phyloP scores from a whole-genome alignment of 257 asterid genomes.

The Scutellaria galericulata region DNA sequence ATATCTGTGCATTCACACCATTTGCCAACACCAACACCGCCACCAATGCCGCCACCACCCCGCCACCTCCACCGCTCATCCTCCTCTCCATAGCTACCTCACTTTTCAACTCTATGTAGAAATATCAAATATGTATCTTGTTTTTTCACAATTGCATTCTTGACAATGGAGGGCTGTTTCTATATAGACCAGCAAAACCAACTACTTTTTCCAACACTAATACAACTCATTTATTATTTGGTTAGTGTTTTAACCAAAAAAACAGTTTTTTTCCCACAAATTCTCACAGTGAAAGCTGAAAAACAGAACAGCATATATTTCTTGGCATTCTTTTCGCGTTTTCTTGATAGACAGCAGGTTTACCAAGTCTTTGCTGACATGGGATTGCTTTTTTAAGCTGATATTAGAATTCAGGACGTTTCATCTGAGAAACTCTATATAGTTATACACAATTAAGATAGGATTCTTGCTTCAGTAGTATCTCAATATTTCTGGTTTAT shows the following conservation, averaged over 20 bases:
- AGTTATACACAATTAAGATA: not conserved
- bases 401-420: not conserved
- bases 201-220: conserved; percentile 41
- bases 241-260: conserved; percentile 3
- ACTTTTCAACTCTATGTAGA: not conserved
- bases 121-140: not conserved
- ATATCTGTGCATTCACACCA: conserved; percentile 11
- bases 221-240: conserved; percentile 35
- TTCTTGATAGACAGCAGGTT: not conserved
- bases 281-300: not conserved
- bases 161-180: not conserved
- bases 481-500: not conserved
- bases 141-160: not conserved
- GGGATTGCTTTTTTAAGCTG: not conserved
- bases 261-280: not conserved
- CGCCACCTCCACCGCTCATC: not conserved
- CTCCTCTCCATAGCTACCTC: conserved; percentile 11
- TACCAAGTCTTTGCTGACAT: not conserved
- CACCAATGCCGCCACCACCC: not conserved
- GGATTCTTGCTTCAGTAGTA: not conserved
- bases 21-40: conserved; percentile 7
- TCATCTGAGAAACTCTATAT: not conserved
- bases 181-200: conserved; percentile 33
- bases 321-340: not conserved
- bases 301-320: not conserved